Evolutionary conservation across 2,329 filamentous ascomycete genomes (phyloP), one percentile per base, ranked within the genome.

Genomic region (Scytalidium lignicola): DNA sequence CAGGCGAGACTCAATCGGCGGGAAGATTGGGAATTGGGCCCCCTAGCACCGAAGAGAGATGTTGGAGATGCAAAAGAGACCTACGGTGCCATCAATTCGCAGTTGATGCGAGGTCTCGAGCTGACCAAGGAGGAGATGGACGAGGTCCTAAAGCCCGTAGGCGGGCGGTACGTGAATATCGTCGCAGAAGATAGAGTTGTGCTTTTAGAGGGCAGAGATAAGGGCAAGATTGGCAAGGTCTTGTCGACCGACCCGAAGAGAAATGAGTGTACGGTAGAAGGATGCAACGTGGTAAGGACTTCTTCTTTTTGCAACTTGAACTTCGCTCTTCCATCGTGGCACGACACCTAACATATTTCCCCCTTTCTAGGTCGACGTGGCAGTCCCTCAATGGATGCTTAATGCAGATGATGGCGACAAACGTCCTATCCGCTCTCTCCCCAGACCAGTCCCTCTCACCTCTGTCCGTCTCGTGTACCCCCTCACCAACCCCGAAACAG

Each of bases 381-480:
- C 61, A 46, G 54, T 73, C 17, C 67, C 69, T 9, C 51, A 71
- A 41, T 77, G 63, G 55, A 66, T 73, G 59, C 58, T 67, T 23
- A 54, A 56, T 47, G 59, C 62, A 53, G 65, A 71, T 62, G 64
- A 67, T 51, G 59, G 61, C 46, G 64, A 70, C 49, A 58, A 66
- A 44, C 56, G 61, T 18, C 65, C 70, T 29, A 70, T 76, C 50
- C 67, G 75, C 42, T 64, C 74, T 59, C 61, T 75, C 50, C 73
- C 78, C 58, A 64, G 79, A 46, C 73, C 82, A 26, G 66, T 95
- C 26, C 76, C 86, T 47, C 75, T 95, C 61, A 77, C 80, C 28
- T 75, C 87, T 53, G 75, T 97, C 55, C 88, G 89, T 50, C 87
- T 96, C 28, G 89, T 97, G 44, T 82, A 88, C 63, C 83, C 88